These are phyloP conservation scores for Exophiala mesophila DNA, from an alignment of 2,329 filamentous ascomycete species.

Conservation along the genomic window DNA sequence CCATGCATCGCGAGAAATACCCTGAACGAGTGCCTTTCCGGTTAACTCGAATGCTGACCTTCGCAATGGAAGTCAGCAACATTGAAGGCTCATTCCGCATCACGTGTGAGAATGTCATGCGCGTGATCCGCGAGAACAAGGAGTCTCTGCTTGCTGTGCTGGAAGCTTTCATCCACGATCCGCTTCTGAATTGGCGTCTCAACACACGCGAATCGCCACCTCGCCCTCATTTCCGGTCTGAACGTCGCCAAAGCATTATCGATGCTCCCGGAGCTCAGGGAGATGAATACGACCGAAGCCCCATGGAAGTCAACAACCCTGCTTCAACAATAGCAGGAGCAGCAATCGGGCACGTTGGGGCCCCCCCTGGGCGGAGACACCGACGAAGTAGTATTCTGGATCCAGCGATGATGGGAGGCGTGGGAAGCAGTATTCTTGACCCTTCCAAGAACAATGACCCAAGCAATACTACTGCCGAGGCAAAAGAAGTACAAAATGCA, in stretches of 20 bases:
- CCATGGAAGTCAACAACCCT: conserved; percentile 29
- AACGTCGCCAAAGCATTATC: conserved; percentile 57
- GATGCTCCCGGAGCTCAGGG: conserved; percentile 32
- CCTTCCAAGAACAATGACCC: conserved; percentile 37
- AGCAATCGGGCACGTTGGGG: conserved; percentile 30
- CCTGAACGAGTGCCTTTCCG: conserved; percentile 97
- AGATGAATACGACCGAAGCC: conserved; percentile 25
- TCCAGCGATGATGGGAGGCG: conserved; percentile 22
- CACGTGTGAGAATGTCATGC: conserved; percentile 97
- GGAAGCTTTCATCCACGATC: conserved; percentile 98
- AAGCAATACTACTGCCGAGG: conserved; percentile 31
- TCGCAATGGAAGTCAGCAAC: conserved; percentile 99
- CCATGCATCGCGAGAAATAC: conserved; percentile 99
- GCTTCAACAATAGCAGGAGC: conserved; percentile 51
- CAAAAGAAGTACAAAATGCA: conserved; percentile 80
- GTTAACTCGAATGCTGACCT: conserved; percentile 96
- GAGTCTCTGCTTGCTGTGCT: conserved; percentile 97
- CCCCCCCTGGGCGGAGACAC: conserved; percentile 39
- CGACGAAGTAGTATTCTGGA: conserved; percentile 68
- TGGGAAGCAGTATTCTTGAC: conserved; percentile 40
- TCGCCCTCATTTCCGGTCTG: conserved; percentile 55
- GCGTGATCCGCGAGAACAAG: conserved; percentile 92
- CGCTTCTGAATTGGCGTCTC: conserved; percentile 95
- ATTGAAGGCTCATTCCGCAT: conserved; percentile 98
- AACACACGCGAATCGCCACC: conserved; percentile 58